A percentile compares a stretch with the other conserved stretches of the same genome.
phyloP scores from a whole-genome alignment of 192 early-diverging fungal genomes.

The Rhizophagus sp. region DNA sequence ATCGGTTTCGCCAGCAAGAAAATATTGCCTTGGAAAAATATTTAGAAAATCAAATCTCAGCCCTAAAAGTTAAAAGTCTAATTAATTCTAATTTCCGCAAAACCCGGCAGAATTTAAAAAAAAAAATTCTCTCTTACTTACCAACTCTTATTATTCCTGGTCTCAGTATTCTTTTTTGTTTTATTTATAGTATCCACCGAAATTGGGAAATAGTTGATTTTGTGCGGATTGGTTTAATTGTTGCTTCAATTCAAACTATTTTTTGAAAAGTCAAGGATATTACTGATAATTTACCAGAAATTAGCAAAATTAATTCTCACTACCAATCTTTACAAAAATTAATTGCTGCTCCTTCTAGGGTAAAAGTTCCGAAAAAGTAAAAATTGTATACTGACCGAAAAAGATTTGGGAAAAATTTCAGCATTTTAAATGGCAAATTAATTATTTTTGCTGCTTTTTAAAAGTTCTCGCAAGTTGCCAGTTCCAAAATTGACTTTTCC shows the following conservation, averaged over 20 bases:
- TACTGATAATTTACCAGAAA: slow-evolving; percentile 9
- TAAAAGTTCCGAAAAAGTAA: no score
- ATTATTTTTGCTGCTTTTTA: background rate
- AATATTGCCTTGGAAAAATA: background rate
- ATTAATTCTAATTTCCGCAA: slow-evolving; percentile 2
- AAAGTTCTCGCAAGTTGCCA: background rate
- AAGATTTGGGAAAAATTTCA: no score
- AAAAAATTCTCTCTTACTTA: slow-evolving; percentile 6
- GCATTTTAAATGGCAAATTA: no score
- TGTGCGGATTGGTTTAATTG: background rate
- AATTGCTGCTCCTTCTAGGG: no score
- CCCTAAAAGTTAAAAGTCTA: background rate
- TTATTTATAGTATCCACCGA: background rate
- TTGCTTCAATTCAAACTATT: background rate
- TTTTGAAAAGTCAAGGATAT: slow-evolving; percentile 19
- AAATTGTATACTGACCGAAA: no score
- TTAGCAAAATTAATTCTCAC: slow-evolving; percentile 3
- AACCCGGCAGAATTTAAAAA: background rate
- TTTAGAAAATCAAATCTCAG: background rate
- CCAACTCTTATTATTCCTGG: slow-evolving; percentile 13
- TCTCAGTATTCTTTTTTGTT: background rate
- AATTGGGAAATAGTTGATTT: background rate
- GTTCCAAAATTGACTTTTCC: slow-evolving; percentile 22
- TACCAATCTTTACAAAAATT: background rate
- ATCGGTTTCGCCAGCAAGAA: slow-evolving; percentile 5